These are phyloP conservation scores for Phytophthora nicotianae DNA, from an alignment of 352 stramenopile genomes.

Conservation along the genomic window DNA sequence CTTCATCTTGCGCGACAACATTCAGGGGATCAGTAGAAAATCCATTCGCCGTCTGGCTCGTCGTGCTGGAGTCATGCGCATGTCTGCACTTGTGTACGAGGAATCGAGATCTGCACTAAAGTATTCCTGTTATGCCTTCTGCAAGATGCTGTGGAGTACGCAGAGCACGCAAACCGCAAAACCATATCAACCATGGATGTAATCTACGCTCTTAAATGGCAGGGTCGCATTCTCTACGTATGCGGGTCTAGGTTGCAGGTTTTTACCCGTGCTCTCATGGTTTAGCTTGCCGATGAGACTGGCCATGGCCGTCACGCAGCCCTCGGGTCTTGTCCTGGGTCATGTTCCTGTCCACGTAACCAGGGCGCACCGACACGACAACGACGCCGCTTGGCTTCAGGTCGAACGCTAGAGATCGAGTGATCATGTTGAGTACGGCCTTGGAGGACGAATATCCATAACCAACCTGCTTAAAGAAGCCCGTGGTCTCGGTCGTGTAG, in stretches of 20 bases:
- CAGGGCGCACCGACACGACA: slow-evolving; percentile 47
- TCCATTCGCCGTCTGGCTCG: too few species aligned
- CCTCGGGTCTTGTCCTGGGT: slow-evolving; percentile 21
- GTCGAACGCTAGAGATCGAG: slow-evolving; percentile 8
- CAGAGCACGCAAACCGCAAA: too few species aligned
- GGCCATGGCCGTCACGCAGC: slow-evolving; percentile 38
- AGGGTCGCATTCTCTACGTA: neutral
- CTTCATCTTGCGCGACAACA: too few species aligned
- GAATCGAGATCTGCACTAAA: too few species aligned
- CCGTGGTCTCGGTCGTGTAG: neutral
- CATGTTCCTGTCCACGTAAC: slow-evolving; percentile 54
- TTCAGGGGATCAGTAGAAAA: too few species aligned
- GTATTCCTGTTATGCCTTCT: too few species aligned
- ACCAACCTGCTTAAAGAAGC: slow-evolving; percentile 20
- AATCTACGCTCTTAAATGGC: too few species aligned
- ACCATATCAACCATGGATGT: too few species aligned
- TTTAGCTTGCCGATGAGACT: slow-evolving; percentile 31
- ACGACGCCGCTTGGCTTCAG: slow-evolving; percentile 54
- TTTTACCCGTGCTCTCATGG: slow-evolving; percentile 32
- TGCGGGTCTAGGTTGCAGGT: slow-evolving; percentile 35
- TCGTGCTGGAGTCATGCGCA: too few species aligned
- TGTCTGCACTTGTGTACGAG: too few species aligned
- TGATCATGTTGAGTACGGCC: slow-evolving; percentile 32
- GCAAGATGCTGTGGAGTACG: too few species aligned
- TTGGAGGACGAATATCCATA: slow-evolving; percentile 72